Conservation (phyloP, 441 rosid species). For the Daphne laureola region DNA sequence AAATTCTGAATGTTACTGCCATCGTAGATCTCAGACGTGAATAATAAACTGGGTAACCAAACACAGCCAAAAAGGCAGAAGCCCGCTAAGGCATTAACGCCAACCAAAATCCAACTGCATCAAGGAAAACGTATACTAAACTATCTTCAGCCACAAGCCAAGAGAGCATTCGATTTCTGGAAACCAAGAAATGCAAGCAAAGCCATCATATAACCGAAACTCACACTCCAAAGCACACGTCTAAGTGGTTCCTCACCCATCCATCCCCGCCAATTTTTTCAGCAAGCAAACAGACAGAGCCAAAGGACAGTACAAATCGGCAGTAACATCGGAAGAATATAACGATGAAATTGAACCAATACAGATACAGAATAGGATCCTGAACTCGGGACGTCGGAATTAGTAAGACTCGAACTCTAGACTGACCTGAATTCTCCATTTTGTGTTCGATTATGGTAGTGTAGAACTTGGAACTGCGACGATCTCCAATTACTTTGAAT, state of each 20-base stretch:
- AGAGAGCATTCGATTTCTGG: constrained; percentile 3
- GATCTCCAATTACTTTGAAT: constrained; percentile 10
- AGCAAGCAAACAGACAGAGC: constrained; percentile 12
- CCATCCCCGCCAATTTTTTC: constrained; percentile 10
- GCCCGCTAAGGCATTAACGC: neutral
- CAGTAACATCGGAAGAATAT: neutral
- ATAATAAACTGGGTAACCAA: neutral
- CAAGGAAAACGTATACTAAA: neutral
- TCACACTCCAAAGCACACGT: neutral
- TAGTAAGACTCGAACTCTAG: neutral
- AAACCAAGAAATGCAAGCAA: neutral
- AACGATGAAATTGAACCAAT: constrained; percentile 7
- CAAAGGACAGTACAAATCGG: neutral
- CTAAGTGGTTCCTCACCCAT: constrained; percentile 1
- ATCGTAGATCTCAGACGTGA: constrained; percentile 2
- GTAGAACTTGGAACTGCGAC: constrained; percentile 7
- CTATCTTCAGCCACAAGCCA: no score
- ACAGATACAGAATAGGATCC: neutral
- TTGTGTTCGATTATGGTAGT: neutral
- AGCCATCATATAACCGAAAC: neutral
- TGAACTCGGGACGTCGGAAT: neutral
- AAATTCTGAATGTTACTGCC: constrained; percentile 1
- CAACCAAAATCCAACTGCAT: neutral
- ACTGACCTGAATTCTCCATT: constrained; percentile 35
- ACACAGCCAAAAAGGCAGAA: neutral